Percentiles rank a stretch among this genome's conserved stretches.
Conservation (phyloP, 495 filamentous ascomycete genomes). For the Thermochaetoides thermophila region DNA sequence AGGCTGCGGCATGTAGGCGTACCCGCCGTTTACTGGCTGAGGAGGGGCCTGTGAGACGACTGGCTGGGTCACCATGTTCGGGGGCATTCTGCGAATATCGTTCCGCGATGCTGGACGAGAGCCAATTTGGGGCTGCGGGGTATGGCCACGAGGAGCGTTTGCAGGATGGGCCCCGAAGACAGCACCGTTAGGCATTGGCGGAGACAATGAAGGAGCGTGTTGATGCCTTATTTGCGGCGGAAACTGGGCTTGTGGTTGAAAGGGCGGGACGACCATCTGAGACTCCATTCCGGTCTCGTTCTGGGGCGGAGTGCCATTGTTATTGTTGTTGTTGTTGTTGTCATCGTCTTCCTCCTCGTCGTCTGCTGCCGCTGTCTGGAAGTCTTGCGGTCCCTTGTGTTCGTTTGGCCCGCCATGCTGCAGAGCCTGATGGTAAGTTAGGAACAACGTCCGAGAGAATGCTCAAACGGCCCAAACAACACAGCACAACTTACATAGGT, state of each 20-base stretch:
- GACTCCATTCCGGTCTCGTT: slow-evolving; percentile 37
- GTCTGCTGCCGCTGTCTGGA: slow-evolving; percentile 66
- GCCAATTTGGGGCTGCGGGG: slow-evolving; percentile 59
- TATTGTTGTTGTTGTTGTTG: slow-evolving; percentile 82
- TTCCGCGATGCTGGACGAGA: slow-evolving; percentile 77
- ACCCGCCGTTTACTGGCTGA: slow-evolving; percentile 55
- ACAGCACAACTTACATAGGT: slow-evolving; percentile 79
- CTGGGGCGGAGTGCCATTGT: slow-evolving; percentile 53
- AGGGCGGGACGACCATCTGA: slow-evolving; percentile 57
- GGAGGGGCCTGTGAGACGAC: slow-evolving; percentile 41
- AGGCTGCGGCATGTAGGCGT: slow-evolving; percentile 71
- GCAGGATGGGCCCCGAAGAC: slow-evolving; percentile 39
- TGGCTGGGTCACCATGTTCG: slow-evolving; percentile 54
- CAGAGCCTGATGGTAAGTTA: too few species aligned
- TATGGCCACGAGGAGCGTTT: slow-evolving; percentile 48
- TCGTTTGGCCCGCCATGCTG: slow-evolving; percentile 89
- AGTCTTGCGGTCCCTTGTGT: slow-evolving; percentile 90
- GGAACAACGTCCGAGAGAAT: too few species aligned
- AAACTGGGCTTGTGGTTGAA: slow-evolving; percentile 59
- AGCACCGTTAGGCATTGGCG: slow-evolving; percentile 75
- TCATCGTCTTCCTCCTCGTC: slow-evolving; percentile 81
- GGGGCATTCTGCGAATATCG: slow-evolving; percentile 55
- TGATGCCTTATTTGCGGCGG: slow-evolving; percentile 63
- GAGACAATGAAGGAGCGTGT: slow-evolving; percentile 76
- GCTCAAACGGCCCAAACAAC: too few species aligned